phyloP scores from a whole-genome alignment of 176 grass and related monocot genomes.

The Carex scoparia region DNA sequence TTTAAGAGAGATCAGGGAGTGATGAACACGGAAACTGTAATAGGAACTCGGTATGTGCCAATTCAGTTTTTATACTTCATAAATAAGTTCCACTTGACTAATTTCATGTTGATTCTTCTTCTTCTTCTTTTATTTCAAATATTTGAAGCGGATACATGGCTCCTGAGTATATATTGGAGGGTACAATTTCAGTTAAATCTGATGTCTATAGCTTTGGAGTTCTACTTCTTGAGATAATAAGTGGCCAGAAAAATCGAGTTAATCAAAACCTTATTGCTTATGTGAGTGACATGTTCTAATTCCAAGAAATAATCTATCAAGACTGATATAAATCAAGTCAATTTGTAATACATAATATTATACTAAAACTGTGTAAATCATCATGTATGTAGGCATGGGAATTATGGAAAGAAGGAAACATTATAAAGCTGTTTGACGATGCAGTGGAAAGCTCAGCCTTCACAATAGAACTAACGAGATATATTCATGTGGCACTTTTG shows the following conservation, averaged over 20 bases:
- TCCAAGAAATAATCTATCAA: background rate
- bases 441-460: too few relatives aligned
- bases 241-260: slow-evolving; percentile 26
- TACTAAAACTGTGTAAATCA: background rate
- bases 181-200: slow-evolving; percentile 48
- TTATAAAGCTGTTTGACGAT: too few relatives aligned
- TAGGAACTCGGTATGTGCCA: slow-evolving; percentile 41
- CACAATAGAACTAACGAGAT: background rate
- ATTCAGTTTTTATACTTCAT: background rate
- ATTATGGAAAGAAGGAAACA: background rate
- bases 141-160: slow-evolving; percentile 35
- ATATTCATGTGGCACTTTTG: slow-evolving; percentile 1
- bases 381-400: slow-evolving; percentile 9
- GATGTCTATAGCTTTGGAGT: slow-evolving; percentile 60
- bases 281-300: slow-evolving; percentile 21
- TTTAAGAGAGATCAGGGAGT: slow-evolving; percentile 24
- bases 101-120: background rate
- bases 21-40: slow-evolving; percentile 26
- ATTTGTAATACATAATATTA: background rate
- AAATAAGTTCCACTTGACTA: background rate
- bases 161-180: slow-evolving; percentile 47
- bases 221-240: slow-evolving; percentile 42
- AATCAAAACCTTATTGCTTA: slow-evolving; percentile 39
- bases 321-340: background rate
- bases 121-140: background rate